Evolutionary conservation across 768 basidiomycete genomes (phyloP), one percentile per base, ranked within the genome.

Genomic region (Podaxis mareebaensis): DNA sequence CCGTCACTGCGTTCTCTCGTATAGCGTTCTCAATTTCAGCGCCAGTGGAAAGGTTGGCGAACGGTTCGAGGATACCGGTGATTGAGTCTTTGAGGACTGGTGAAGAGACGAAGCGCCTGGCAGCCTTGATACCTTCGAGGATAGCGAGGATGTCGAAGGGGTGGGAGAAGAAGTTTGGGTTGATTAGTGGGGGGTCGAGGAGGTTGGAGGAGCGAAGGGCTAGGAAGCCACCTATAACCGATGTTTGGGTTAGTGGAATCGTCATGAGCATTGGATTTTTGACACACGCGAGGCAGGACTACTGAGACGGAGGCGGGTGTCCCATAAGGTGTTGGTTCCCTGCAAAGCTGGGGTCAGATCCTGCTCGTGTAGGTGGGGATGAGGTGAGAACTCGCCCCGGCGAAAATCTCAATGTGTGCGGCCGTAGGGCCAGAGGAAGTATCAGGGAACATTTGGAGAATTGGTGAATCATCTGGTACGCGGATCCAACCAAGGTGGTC

Each of bases 131-230:
- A 2, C 60, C 69, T 58, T 70, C 64, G 22, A 64, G 67, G 49
- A 74, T 65, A 8, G 66, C 67, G 15, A 60, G 42, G 13, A 72
- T 56, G 61, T 75, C 75, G 57, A 70, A 61, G 6, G 61, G 64
- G 2, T 61, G 40, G 22, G 64, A 66, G 51, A 78, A 75, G 58
- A 63, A 58, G 20, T 59, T 55, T 1, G 81, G 80, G 67, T 83
- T 75, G 71, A 85, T 81, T 20, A 73, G 58, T 0, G 84, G 83
- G 28, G 70, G 38, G 39, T 74, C 74, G 68, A 83, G 83, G n/a
- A 79, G 74, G 64, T 77, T 67, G 15, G 72, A 78, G 12, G 80
- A 78, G 56, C 73, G 78, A 64, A 82, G 67, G 4, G 68, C 55
- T 13, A 72, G 30, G 7, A 68, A 54, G 24, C 65, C 67, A 22